These are phyloP conservation scores for Arachnomyces sp. DNA, from an alignment of 2,329 filamentous ascomycete genomes.

Conservation along the genomic window DNA sequence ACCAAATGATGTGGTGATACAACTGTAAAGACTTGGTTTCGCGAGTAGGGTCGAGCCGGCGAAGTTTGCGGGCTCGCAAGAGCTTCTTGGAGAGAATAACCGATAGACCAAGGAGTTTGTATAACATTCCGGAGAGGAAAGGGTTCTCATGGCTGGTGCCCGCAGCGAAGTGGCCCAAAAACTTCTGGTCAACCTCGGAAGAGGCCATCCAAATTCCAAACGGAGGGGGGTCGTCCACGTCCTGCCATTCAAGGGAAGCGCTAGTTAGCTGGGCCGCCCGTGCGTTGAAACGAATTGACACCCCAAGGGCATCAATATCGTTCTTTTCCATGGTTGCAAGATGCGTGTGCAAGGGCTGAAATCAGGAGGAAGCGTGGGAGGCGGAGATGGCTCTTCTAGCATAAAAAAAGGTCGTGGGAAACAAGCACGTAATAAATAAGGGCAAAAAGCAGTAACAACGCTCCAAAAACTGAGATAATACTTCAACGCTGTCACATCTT, in stretches of 20 bases:
- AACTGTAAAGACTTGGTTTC: slow-evolving; percentile 74
- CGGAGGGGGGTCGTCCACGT: slow-evolving; percentile 22
- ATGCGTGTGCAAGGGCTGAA: no score
- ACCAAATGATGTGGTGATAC: slow-evolving; percentile 89
- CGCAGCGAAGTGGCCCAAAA: slow-evolving; percentile 80
- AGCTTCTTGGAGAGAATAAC: slow-evolving; percentile 80
- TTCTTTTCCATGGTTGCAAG: no score
- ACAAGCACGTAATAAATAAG: no score
- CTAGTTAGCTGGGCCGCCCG: no score
- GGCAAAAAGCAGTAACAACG: no score
- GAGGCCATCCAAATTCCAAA: slow-evolving; percentile 68
- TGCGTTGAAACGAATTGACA: no score
- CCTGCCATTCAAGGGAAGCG: slow-evolving; percentile 12
- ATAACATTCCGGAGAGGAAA: slow-evolving; percentile 67
- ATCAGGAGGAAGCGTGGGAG: no score
- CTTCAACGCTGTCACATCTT: no score
- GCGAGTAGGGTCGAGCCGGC: slow-evolving; percentile 69
- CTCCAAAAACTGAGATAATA: no score
- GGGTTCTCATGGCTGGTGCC: slow-evolving; percentile 70
- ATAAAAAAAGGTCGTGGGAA: no score
- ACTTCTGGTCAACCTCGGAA: slow-evolving; percentile 95
- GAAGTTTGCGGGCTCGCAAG: slow-evolving; percentile 72
- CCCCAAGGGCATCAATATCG: no score
- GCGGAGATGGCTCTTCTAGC: no score
- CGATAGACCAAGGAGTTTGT: slow-evolving; percentile 84